phyloP scores from a whole-genome alignment of 2,329 filamentous ascomycete species.

The Botryosphaeria dothidea region DNA sequence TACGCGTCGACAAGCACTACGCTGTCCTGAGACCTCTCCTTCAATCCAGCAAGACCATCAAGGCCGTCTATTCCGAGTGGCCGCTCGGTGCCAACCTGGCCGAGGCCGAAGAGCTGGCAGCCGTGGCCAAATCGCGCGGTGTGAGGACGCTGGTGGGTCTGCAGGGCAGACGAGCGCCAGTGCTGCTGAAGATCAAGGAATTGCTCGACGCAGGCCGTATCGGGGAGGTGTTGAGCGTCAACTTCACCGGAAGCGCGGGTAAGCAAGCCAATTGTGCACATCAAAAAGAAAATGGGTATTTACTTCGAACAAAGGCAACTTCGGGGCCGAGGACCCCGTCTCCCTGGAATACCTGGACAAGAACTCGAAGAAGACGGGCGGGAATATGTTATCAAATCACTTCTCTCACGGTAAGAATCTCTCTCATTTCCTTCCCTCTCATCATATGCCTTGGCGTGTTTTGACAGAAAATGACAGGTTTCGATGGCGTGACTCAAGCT shows the following conservation, averaged over 20 bases:
- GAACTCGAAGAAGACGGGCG: conserved; percentile 48
- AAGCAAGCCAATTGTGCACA: too few relatives aligned
- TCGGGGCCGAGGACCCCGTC: conserved; percentile 23
- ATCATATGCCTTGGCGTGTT: too few relatives aligned
- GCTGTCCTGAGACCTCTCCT: conserved; percentile 44
- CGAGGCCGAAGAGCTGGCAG: conserved; percentile 46
- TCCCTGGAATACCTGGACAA: conserved; percentile 51
- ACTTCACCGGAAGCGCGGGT: conserved; percentile 33
- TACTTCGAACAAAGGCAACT: too few relatives aligned
- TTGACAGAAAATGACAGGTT: background rate
- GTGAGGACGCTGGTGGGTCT: conserved; percentile 50
- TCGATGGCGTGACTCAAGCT: conserved; percentile 49
- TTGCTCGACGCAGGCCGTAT: conserved; percentile 46
- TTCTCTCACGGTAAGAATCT: conserved; percentile 32
- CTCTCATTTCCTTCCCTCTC: background rate
- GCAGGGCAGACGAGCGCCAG: conserved; percentile 47
- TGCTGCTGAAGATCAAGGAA: conserved; percentile 44
- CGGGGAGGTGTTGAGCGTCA: conserved; percentile 44
- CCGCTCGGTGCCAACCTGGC: conserved; percentile 44
- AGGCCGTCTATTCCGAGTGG: conserved; percentile 55
- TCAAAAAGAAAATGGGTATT: too few relatives aligned
- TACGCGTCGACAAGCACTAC: conserved; percentile 48
- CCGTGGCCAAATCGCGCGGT: conserved; percentile 42
- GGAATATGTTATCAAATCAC: conserved; percentile 44
- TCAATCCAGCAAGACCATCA: conserved; percentile 35